Evolutionary conservation across 2,329 filamentous ascomycete genomes (phyloP).

Genomic region (Scedosporium boydii): DNA sequence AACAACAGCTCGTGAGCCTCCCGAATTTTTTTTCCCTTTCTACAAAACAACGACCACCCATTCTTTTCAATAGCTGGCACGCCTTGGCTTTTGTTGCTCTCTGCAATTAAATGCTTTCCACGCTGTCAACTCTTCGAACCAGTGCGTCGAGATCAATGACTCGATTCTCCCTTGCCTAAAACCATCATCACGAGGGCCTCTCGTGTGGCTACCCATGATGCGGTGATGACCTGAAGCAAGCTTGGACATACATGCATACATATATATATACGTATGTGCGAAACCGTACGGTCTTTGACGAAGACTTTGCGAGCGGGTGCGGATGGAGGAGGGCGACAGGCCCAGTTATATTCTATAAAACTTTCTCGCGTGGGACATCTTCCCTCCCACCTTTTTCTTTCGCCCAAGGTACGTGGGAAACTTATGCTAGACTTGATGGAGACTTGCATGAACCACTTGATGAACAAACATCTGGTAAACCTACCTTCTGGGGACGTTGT

Average conservation of each 20-base stretch:
- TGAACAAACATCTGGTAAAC: slow-evolving; percentile 32
- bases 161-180: slow-evolving; percentile 49
- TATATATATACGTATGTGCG: not conserved
- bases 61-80: slow-evolving; percentile 30
- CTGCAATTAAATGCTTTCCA: slow-evolving; percentile 11
- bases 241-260: not conserved
- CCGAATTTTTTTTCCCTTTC: slow-evolving; percentile 19
- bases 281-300: too few species aligned
- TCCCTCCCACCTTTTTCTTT: not conserved
- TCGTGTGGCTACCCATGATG: slow-evolving; percentile 53
- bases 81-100: slow-evolving; percentile 16
- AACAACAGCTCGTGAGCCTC: not conserved
- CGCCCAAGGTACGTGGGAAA: not conserved
- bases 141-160: slow-evolving; percentile 47
- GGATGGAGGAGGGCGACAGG: too few species aligned
- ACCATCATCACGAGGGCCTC: slow-evolving; percentile 62
- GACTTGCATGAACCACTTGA: slow-evolving; percentile 18
- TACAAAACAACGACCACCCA: slow-evolving; percentile 33
- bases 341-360: not conserved
- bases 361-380: not conserved
- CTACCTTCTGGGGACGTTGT: slow-evolving; percentile 23
- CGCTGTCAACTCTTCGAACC: slow-evolving; percentile 40
- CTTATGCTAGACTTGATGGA: not conserved
- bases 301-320: too few species aligned
- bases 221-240: slow-evolving; percentile 52